Conservation (phyloP, 495 filamentous ascomycete species). For the Tuber melanosporum region DNA sequence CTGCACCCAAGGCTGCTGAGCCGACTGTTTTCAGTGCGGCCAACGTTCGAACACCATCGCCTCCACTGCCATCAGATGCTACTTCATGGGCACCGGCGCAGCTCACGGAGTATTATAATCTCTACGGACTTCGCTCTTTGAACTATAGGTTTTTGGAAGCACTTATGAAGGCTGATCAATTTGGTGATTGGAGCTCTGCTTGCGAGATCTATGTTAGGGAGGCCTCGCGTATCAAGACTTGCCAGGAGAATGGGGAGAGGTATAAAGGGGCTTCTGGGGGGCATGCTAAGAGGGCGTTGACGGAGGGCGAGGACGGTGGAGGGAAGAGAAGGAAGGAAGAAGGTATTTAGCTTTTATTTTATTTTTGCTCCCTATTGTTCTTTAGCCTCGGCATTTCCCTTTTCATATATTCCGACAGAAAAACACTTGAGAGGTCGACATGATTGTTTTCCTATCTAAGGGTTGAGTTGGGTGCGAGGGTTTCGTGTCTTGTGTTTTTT, state of each 20-base stretch:
- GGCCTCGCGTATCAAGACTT: constrained; percentile 19
- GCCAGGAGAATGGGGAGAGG: constrained; percentile 29
- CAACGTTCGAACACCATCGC: constrained; percentile 28
- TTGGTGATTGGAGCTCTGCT: constrained; percentile 36
- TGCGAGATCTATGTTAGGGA: constrained; percentile 30
- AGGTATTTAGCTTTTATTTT: constrained; percentile 38
- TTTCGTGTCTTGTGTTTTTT: not conserved
- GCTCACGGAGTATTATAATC: constrained; percentile 39
- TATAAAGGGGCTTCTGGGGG: constrained; percentile 24
- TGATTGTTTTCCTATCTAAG: not conserved
- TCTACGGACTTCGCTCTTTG: constrained; percentile 38
- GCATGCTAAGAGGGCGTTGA: constrained; percentile 22
- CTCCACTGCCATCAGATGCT: constrained; percentile 35
- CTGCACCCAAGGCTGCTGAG: constrained; percentile 1
- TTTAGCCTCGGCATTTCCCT: not conserved
- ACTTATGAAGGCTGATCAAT: constrained; percentile 27
- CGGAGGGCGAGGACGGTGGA: constrained; percentile 33
- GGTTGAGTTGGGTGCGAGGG: not conserved
- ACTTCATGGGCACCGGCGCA: constrained; percentile 33
- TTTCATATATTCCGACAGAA: not conserved
- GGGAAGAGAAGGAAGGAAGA: constrained; percentile 36
- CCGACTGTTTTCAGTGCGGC: constrained; percentile 5
- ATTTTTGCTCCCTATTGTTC: constrained; percentile 11
- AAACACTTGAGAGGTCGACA: not conserved
- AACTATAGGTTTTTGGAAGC: constrained; percentile 34